Evolutionary conservation across 805 yeast species (phyloP), one percentile per base, ranked within the genome.

Genomic region (Barnettozyma vustinii): DNA sequence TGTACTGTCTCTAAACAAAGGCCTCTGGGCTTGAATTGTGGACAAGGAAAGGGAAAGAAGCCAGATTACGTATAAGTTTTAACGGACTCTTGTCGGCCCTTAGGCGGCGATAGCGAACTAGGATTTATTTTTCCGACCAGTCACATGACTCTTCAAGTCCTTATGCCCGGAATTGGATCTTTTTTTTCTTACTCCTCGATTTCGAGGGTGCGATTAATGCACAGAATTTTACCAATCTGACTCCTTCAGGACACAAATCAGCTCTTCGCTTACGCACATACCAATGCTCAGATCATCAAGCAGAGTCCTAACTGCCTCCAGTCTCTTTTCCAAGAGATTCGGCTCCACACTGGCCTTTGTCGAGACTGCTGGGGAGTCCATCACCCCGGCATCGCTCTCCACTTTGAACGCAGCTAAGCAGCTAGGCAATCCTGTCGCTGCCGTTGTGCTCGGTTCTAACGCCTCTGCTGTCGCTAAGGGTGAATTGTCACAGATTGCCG

Each of bases 351-450:
- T 91, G 60, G 85, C 95, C 1, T 80, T 87, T 53, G 68, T 90
- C 35, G 97, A 91, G 69, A 65, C 80, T 4, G 64, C 67, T 45
- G 66, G 74, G 5, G 79, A 78, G 18, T 65, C 71, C 27, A 67
- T 87, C 46, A 68, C 85, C 2, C 79, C 94, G 12, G 79, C 87
- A 5, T 79, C 96, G 6, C 73, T 88, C 51, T 80, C 88, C 19
- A 75, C 91, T 1, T 63, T 91, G 33, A 71, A 80, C 12, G 98
- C 98, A 12, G 97, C 98, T 18, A 67, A 69, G 46, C 75, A 81
- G 57, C 68, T 91, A 41, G 87, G 89, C 8, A 77, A 83, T 59
- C 92, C 96, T 40, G 74, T 92, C 44, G 82, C 86, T n/a, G 96
- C 91, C 1, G 64, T 91, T 3, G 61, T 89, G 12, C 73, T 86